phyloP scores from a whole-genome alignment of 108 stramenopile genomes.

The Schizochytrium sp. region DNA sequence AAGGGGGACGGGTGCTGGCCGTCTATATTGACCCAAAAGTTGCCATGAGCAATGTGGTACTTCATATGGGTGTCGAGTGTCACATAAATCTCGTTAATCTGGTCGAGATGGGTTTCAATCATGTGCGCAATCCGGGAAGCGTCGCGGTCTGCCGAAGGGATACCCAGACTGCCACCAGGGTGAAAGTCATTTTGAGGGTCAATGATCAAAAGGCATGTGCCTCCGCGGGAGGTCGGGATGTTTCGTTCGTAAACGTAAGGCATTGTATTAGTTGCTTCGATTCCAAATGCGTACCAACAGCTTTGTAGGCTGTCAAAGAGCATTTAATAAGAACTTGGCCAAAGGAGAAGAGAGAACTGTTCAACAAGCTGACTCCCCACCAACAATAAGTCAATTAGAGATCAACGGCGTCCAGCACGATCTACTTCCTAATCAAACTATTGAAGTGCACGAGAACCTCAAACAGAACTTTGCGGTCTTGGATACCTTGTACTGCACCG shows the following conservation, averaged over 20 bases:
- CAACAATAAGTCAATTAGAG: too few relatives aligned
- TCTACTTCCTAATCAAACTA: too few relatives aligned
- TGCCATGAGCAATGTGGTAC: slow-evolving; percentile 91
- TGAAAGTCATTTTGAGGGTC: slow-evolving; percentile 94
- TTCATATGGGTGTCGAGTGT: slow-evolving; percentile 91
- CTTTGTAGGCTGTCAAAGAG: too few relatives aligned
- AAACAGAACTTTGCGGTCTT: too few relatives aligned
- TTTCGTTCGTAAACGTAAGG: neutral
- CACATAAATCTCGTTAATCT: slow-evolving; percentile 84
- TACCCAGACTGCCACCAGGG: slow-evolving; percentile 88
- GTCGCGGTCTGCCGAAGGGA: slow-evolving; percentile 85
- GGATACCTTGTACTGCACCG: too few relatives aligned
- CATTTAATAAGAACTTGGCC: too few relatives aligned
- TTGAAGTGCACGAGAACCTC: too few relatives aligned
- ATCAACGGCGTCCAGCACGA: too few relatives aligned
- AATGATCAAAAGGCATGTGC: slow-evolving; percentile 79
- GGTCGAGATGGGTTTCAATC: slow-evolving; percentile 70
- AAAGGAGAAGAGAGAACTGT: too few relatives aligned
- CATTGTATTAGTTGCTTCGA: neutral
- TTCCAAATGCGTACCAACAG: too few relatives aligned
- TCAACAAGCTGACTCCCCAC: too few relatives aligned
- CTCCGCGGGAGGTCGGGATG: neutral
- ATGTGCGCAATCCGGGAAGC: slow-evolving; percentile 82
- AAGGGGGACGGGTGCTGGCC: slow-evolving; percentile 83
- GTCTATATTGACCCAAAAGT: slow-evolving; percentile 79